These are phyloP conservation scores for Penicillium mononematosum DNA, from an alignment of 495 filamentous ascomycete genomes.

Conservation along the genomic window DNA sequence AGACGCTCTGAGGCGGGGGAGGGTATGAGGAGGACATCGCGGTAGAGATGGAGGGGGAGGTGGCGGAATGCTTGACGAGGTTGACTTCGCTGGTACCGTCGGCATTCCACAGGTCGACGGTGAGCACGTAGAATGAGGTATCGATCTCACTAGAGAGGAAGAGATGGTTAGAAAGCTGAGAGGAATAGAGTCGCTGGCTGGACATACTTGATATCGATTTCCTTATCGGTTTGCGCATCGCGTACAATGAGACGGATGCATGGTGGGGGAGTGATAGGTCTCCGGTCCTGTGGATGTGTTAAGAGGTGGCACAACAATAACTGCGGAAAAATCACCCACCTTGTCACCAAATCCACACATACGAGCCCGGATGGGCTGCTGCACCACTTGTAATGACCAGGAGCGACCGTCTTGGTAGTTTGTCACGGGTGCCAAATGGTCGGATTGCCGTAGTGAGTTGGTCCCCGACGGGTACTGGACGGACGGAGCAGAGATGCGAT, in stretches of 20 bases:
- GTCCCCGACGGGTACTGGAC: conserved; percentile 43
- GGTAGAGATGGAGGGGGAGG: conserved; percentile 84
- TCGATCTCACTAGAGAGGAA: conserved; percentile 62
- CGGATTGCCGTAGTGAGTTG: conserved; percentile 32
- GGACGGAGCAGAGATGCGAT: conserved; percentile 45
- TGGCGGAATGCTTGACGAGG: conserved; percentile 82
- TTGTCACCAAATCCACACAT: conserved; percentile 99
- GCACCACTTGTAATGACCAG: conserved; percentile 76
- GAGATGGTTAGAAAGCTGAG: background rate
- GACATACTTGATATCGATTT: conserved; percentile 83
- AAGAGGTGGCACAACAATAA: background rate
- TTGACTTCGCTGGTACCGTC: conserved; percentile 89
- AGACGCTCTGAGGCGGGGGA: conserved; percentile 50
- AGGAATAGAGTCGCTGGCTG: too few relatives aligned
- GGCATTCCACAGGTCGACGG: conserved; percentile 87
- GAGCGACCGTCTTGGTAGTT: conserved; percentile 48
- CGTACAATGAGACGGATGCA: conserved; percentile 82
- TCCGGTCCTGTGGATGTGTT: conserved; percentile 67
- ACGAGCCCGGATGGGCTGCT: conserved; percentile 89
- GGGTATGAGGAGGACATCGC: conserved; percentile 78
- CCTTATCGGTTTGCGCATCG: conserved; percentile 77
- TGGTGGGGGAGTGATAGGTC: conserved; percentile 94
- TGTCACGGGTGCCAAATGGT: conserved; percentile 40
- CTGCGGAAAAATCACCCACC: conserved; percentile 47
- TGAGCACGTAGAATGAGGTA: conserved; percentile 86